These are phyloP conservation scores for Ophiosphaerella korrae DNA, from an alignment of 2,329 filamentous ascomycete genomes.

Conservation along the genomic window DNA sequence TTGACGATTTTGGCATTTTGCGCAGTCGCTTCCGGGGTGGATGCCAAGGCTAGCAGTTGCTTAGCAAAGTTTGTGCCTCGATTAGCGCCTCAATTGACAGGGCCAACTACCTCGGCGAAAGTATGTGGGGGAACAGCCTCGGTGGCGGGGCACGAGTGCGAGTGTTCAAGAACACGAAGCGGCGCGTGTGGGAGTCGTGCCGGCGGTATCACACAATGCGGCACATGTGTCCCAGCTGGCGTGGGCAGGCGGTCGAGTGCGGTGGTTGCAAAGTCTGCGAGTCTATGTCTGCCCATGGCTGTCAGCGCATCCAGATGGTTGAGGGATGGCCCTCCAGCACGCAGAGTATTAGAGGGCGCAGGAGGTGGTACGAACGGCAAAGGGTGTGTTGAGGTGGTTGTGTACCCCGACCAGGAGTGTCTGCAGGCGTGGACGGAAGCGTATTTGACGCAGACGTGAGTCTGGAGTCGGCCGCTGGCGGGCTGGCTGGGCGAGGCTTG, in stretches of 20 bases:
- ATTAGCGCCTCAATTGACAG: constrained; percentile 6
- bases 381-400: constrained; percentile 28
- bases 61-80: constrained; percentile 24
- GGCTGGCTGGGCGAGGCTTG: not conserved
- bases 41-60: constrained; percentile 27
- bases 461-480: constrained; percentile 5
- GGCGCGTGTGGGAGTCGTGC: constrained; percentile 19
- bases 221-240: constrained; percentile 34
- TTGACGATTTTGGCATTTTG: constrained; percentile 48
- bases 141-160: constrained; percentile 18
- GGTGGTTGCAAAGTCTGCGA: constrained; percentile 19
- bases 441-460: constrained; percentile 34
- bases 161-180: constrained; percentile 18
- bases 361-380: constrained; percentile 43
- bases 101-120: constrained; percentile 34
- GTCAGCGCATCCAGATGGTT: constrained; percentile 32
- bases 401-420: constrained; percentile 31
- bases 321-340: constrained; percentile 7
- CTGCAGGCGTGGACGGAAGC: constrained; percentile 40
- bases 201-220: constrained; percentile 24
- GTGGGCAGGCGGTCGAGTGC: constrained; percentile 10
- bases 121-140: constrained; percentile 22
- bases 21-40: constrained; percentile 34
- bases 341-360: constrained; percentile 28
- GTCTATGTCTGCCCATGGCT: constrained; percentile 38